phyloP scores from a whole-genome alignment of 2,329 filamentous ascomycete genomes.

The Aspergillus tamarii region DNA sequence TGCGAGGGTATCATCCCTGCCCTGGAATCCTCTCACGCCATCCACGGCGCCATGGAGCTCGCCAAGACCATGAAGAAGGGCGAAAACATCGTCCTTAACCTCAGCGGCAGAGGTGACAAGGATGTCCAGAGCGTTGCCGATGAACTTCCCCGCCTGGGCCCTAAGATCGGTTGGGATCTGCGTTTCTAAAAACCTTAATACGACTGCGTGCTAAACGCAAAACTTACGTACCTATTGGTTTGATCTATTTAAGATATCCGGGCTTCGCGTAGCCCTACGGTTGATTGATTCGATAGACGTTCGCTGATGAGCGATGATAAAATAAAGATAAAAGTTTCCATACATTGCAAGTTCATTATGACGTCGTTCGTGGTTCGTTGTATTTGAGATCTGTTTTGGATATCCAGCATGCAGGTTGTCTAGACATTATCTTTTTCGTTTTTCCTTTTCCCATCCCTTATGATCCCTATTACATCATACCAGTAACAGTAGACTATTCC shows the following conservation, averaged over 20 bases:
- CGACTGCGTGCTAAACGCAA: neutral
- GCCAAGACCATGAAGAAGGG: conserved; percentile 90
- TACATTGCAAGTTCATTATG: neutral
- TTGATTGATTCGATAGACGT: neutral
- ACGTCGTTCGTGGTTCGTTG: neutral
- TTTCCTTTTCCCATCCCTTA: neutral
- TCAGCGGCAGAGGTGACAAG: conserved; percentile 94
- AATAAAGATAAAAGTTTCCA: neutral
- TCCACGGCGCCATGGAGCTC: conserved; percentile 85
- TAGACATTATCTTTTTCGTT: neutral
- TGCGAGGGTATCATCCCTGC: conserved; percentile 97
- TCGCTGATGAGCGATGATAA: neutral
- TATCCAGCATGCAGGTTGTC: conserved; percentile 1
- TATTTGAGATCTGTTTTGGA: neutral
- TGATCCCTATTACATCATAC: neutral
- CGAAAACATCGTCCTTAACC: conserved; percentile 88
- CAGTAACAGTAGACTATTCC: neutral
- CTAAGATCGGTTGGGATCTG: conserved; percentile 77
- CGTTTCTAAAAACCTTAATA: conserved; percentile 47
- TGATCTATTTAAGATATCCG: neutral
- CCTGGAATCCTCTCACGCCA: conserved; percentile 88
- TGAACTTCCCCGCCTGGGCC: conserved; percentile 84
- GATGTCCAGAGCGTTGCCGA: conserved; percentile 98
- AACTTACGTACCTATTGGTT: neutral
- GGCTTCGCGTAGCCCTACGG: neutral